Conservation (phyloP, 495 filamentous ascomycete species). For the Monascus purpureus region DNA sequence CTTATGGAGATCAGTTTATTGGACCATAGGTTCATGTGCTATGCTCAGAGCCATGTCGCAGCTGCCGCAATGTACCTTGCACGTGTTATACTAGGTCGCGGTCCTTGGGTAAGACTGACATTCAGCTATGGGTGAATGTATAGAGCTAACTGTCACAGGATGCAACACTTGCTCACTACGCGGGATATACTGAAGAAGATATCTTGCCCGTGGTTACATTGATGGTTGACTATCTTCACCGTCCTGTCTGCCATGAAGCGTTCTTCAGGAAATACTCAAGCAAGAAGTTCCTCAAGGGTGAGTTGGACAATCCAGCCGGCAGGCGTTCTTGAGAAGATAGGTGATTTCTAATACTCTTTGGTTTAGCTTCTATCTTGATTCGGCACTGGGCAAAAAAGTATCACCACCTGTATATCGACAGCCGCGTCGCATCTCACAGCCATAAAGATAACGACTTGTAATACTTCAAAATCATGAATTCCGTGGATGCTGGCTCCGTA, state of each 20-base stretch:
- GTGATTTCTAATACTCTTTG: neutral
- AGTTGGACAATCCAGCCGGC: constrained; percentile 6
- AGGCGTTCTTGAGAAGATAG: constrained; percentile 1
- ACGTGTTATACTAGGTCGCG: constrained; percentile 74
- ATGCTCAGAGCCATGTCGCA: constrained; percentile 74
- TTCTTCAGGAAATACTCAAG: constrained; percentile 99
- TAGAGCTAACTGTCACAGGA: constrained; percentile 40
- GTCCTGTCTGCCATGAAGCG: constrained; percentile 81
- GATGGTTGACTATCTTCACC: constrained; percentile 89
- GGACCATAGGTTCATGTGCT: constrained; percentile 82
- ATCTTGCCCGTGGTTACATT: constrained; percentile 82
- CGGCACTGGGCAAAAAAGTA: constrained; percentile 85
- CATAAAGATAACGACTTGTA: constrained; percentile 24
- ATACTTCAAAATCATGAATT: too few relatives aligned
- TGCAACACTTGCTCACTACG: constrained; percentile 77
- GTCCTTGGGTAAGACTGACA: constrained; percentile 61
- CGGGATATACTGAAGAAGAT: constrained; percentile 84
- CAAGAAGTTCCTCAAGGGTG: constrained; percentile 97
- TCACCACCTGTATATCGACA: constrained; percentile 30
- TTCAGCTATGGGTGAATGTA: neutral
- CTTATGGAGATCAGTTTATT: constrained; percentile 95
- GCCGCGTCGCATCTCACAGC: constrained; percentile 22
- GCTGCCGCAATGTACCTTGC: constrained; percentile 92
- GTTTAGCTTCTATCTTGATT: constrained; percentile 72
- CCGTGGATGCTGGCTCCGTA: constrained; percentile 16